Conservation (phyloP, 805 yeast species). For the Lachancea fermentati region DNA sequence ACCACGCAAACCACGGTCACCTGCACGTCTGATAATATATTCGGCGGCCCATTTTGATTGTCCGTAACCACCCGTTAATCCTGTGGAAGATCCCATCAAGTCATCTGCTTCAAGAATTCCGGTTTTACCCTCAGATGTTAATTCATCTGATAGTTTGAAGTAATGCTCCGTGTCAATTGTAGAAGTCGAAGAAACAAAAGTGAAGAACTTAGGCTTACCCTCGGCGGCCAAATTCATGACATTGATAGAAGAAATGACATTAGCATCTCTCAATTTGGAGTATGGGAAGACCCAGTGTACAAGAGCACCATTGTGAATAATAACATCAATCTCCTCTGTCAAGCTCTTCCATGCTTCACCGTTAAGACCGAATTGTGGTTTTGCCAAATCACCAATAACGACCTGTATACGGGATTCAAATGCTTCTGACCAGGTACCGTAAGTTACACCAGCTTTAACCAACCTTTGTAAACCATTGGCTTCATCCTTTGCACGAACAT, state of each 20-base stretch:
- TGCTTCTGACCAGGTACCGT: constrained; percentile 56
- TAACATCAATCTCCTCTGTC: constrained; percentile 61
- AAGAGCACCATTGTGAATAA: constrained; percentile 94
- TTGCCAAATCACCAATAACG: constrained; percentile 77
- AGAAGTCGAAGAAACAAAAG: constrained; percentile 95
- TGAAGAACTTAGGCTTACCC: constrained; percentile 71
- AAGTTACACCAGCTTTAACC: constrained; percentile 66
- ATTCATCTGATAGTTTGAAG: constrained; percentile 67
- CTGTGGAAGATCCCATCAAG: constrained; percentile 71
- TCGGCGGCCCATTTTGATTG: constrained; percentile 98
- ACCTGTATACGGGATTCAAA: constrained; percentile 58
- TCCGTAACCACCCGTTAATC: constrained; percentile 91
- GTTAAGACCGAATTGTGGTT: constrained; percentile 63
- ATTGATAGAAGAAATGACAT: constrained; percentile 82
- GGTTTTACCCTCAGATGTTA: constrained; percentile 53
- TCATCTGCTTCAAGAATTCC: constrained; percentile 85
- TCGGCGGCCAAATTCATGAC: constrained; percentile 68
- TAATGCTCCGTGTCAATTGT: constrained; percentile 80
- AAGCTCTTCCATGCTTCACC: constrained; percentile 53
- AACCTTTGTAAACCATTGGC: constrained; percentile 73
- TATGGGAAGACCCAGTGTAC: constrained; percentile 99
- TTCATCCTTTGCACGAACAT: constrained; percentile 77
- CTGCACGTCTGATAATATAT: constrained; percentile 80
- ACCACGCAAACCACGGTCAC: constrained; percentile 80
- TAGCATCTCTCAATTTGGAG: constrained; percentile 82